Base-by-base conservation (phyloP, 2,329 filamentous ascomycete species). In the Hypoxylon sp. region DNA sequence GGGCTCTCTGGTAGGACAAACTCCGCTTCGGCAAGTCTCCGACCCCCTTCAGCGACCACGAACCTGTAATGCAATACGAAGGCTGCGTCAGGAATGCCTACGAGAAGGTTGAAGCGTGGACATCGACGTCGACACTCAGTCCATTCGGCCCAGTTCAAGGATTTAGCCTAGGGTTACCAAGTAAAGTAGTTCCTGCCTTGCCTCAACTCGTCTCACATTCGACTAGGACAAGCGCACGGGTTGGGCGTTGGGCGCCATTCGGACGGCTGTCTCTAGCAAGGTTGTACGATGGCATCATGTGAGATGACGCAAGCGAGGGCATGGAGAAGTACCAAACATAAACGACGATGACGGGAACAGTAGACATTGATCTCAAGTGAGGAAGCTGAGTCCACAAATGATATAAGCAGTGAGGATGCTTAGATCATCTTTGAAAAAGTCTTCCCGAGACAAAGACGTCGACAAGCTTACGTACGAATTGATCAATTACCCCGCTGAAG, bases 311-410 rank as follows among this genome's bases (percentile, higher is more conserved):
- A 26, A n/a, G 24, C 4, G 24, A 26, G 7, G 4, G 24, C 4
- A 4, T 26, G 24, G 24, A 26, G 24, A 26, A 26, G 4, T 7
- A 26, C 13, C 2, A n/a, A n/a, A 26, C 5, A n/a, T 15, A 17
- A 5, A 17, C 11, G 13, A 39, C 34, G 34, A 39, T 15, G 34
- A 5, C 34, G 13, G 17, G 3, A 15, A 34, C 8, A 19, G n/a
- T 19, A 26, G 26, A 58, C 19, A 58, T 51, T 51, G 47, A 17
- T 43, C 26, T 51, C n/a, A 3, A 34, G 47, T 26, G 47, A 58
- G 17, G 55, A 50, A n/a, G 54, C 49, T 7, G 46, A 56, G 24
- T 22, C 28, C 17, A 57, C 44, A 47, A 37, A 57, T 26, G 55
- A 37, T 20, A 32, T 46, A 2, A 37, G 32, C n/a, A 44, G 46